Percentiles rank a stretch among this genome's conserved stretches.
These are phyloP conservation scores for Penicillium salamii DNA, from an alignment of 495 filamentous ascomycete genomes.

Conservation along the genomic window DNA sequence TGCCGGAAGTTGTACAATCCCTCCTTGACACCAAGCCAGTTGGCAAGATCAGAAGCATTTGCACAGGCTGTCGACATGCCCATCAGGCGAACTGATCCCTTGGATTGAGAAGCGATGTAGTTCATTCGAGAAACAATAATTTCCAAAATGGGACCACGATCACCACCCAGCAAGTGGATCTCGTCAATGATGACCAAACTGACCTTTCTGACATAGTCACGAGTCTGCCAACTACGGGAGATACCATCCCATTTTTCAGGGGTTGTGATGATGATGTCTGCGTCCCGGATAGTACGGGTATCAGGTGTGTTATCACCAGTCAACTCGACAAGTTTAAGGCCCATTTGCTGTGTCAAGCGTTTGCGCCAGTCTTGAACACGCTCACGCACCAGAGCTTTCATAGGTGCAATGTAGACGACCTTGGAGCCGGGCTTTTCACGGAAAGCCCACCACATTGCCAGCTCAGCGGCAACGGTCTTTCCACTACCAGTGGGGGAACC, in stretches of 20 bases:
- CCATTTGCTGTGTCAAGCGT: conserved; percentile 79
- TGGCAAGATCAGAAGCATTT: conserved; percentile 89
- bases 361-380: conserved; percentile 93
- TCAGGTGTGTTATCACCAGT: conserved; percentile 99
- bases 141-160: conserved; percentile 94
- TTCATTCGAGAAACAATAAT: conserved; percentile 99
- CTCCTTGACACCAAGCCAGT: conserved; percentile 97
- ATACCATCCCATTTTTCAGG: conserved; percentile 99
- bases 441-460: conserved; percentile 99
- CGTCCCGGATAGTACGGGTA: conserved; percentile 87
- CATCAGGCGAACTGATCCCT: conserved; percentile 82
- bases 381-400: conserved; percentile 97
- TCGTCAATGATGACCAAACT: conserved; percentile 98
- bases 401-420: conserved; percentile 97
- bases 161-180: conserved; percentile 93
- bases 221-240: conserved; percentile 94
- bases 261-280: conserved; percentile 97
- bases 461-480: conserved; percentile 91
- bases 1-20: conserved; percentile 97
- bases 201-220: conserved; percentile 92
- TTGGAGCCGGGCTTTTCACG: conserved; percentile 93
- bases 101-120: conserved; percentile 90
- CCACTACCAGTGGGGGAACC: conserved; percentile 97
- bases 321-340: conserved; percentile 89
- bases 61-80: conserved; percentile 99